A percentile compares a stretch with the other conserved stretches of the same genome.
These are phyloP conservation scores for Coleophoma crateriformis DNA, from an alignment of 2,329 filamentous ascomycete genomes.

Conservation along the genomic window DNA sequence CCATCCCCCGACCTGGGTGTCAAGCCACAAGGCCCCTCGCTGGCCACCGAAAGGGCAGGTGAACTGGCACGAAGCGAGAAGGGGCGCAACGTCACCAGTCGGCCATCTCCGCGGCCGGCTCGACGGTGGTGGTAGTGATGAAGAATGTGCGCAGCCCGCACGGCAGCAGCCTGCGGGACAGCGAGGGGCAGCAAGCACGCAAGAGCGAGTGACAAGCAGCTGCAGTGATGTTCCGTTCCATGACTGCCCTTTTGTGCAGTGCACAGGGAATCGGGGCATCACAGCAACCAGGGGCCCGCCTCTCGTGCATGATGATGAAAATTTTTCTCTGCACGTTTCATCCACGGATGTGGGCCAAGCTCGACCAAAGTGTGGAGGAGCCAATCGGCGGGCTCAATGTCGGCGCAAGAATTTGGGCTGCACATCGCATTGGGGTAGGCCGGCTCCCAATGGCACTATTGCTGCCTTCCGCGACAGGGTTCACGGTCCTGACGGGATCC, in stretches of 20 bases:
- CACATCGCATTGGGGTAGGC: background rate
- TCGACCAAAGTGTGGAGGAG: conserved; percentile 9
- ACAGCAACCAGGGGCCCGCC: background rate
- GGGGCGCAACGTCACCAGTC: background rate
- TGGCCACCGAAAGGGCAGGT: background rate
- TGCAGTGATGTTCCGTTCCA: background rate
- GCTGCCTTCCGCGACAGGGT: background rate
- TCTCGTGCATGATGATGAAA: background rate
- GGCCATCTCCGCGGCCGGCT: background rate
- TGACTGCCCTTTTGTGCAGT: no score
- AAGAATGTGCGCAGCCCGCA: background rate
- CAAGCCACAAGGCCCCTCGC: background rate
- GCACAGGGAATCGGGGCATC: no score
- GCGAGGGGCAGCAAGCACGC: background rate
- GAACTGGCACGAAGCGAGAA: background rate
- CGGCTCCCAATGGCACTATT: background rate
- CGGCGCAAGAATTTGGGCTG: background rate
- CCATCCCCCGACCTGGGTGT: background rate
- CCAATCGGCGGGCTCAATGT: conserved; percentile 4
- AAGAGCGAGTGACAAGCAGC: background rate
- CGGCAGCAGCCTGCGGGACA: background rate
- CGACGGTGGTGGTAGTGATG: background rate
- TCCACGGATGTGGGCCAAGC: conserved; percentile 1
- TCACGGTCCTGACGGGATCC: background rate
- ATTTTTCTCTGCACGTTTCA: conserved; percentile 1